Evolutionary conservation across 495 filamentous ascomycete species (phyloP), one percentile per base, ranked within the genome.

Genomic region (Hyaloscypha variabilis): DNA sequence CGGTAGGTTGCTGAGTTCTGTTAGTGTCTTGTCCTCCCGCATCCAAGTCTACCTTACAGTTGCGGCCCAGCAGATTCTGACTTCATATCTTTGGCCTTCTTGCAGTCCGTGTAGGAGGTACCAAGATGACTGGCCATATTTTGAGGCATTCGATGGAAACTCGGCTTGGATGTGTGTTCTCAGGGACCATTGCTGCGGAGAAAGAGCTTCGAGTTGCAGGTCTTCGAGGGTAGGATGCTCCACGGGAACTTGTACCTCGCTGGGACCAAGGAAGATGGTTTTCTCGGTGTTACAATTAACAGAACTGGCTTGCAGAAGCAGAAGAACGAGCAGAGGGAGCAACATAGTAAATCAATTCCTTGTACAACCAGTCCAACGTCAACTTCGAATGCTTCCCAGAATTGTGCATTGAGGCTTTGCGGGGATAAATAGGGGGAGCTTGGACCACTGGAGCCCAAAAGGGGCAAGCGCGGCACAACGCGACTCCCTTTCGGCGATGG

Each of bases 31-130:
- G 39, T 56, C 13, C 5, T 51, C 10, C 14, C 28, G 6, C 49
- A 53, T 26, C n/a, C 8, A 6, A 24, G 34, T 46, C 24, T 63
- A 36, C 82, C 90, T 76, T 85, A 96, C 94, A 31, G 88, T 96
- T 51, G 95, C 95, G 67, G 91, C 81, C 95, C 95, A 99, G 77
- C 95, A 99, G 66, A 97, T 82, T 25, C 95, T 86, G 34, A 97
- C 86, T 79, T 99, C 95, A 80, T 98, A 97, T 65, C 94, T 86
- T 71, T 90, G 89, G 11, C 87, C 84, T 23, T 86, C 82, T 23
- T 75, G 81, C 57, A 99, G 82, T n/a, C 84, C 77, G 60, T 93
- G 84, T n/a, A 99, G 84, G 34, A 94, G 80, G 68, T 91, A 85
- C 95, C 95, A 97, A 46, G 92, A 88, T 31, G 88, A 78, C 24